phyloP scores from a whole-genome alignment of 192 early-diverging fungal species.

The Backusella mclennaniae region DNA sequence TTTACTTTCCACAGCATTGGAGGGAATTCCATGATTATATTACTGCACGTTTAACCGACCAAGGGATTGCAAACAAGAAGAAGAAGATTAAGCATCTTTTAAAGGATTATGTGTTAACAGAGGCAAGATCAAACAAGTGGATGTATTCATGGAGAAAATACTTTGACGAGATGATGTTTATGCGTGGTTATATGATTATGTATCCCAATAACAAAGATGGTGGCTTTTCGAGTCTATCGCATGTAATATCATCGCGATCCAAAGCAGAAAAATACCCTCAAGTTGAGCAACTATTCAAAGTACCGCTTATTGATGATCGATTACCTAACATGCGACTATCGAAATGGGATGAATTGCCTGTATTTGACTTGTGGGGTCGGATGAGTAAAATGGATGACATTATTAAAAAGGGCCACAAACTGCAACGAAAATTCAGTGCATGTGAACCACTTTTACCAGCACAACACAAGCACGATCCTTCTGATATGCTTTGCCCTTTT shows the following conservation, averaged over 20 bases:
- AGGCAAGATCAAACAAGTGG: slow-evolving; percentile 51
- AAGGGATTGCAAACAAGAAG: slow-evolving; percentile 19
- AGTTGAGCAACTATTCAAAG: slow-evolving; percentile 18
- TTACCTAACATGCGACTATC: slow-evolving; percentile 34
- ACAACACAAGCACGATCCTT: slow-evolving; percentile 25
- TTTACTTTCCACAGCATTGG: slow-evolving; percentile 63
- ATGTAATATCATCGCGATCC: slow-evolving; percentile 23
- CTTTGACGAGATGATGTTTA: slow-evolving; percentile 57
- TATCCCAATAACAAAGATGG: slow-evolving; percentile 55
- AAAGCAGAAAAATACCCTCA: slow-evolving; percentile 28
- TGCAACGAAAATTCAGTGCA: slow-evolving; percentile 42
- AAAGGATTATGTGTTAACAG: slow-evolving; percentile 44
- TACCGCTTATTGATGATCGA: slow-evolving; percentile 41
- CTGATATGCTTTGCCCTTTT: slow-evolving; percentile 43
- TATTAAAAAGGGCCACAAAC: slow-evolving; percentile 26
- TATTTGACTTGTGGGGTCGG: slow-evolving; percentile 51
- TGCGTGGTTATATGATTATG: slow-evolving; percentile 60
- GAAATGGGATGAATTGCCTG: slow-evolving; percentile 40
- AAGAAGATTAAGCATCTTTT: slow-evolving; percentile 37
- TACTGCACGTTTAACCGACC: slow-evolving; percentile 46
- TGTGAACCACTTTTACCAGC: slow-evolving; percentile 25
- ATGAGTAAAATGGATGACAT: slow-evolving; percentile 1
- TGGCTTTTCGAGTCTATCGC: slow-evolving; percentile 38
- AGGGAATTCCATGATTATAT: slow-evolving; percentile 61
- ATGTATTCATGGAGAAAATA: slow-evolving; percentile 55